Percentiles rank a stretch among this genome's conserved stretches.
These are phyloP conservation scores for Saitozyma sp. DNA, from an alignment of 768 basidiomycete species.

Conservation along the genomic window DNA sequence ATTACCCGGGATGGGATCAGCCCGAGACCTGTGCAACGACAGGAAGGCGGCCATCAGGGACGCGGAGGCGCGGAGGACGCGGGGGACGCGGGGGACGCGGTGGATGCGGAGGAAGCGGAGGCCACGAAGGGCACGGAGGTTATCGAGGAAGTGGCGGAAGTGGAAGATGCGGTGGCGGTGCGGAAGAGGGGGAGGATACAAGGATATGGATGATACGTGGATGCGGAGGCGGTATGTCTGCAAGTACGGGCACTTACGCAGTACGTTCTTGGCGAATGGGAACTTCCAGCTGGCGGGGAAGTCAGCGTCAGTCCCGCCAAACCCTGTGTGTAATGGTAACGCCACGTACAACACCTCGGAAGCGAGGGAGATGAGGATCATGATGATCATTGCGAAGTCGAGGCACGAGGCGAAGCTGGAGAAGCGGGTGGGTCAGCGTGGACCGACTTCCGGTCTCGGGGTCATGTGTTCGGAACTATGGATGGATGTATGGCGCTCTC, in stretches of 20 bases:
- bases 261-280: conserved; percentile 11
- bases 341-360: conserved; percentile 38
- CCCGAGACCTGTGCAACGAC: too few species aligned
- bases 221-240: neutral
- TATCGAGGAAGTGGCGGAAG: too few species aligned
- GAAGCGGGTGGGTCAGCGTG: neutral
- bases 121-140: too few species aligned
- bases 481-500: too few species aligned
- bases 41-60: too few species aligned
- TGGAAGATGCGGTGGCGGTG: too few species aligned
- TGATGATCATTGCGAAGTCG: conserved; percentile 32
- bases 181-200: too few species aligned
- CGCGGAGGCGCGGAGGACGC: too few species aligned
- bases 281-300: conserved; percentile 11
- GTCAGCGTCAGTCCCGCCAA: neutral
- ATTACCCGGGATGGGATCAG: too few species aligned
- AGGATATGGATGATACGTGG: too few species aligned
- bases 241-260: conserved; percentile 1
- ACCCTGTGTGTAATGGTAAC: neutral
- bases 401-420: conserved; percentile 33
- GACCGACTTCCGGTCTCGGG: neutral
- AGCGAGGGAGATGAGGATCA: conserved; percentile 26
- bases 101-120: too few species aligned
- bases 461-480: neutral
- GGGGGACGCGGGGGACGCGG: too few species aligned